phyloP scores from a whole-genome alignment of 2,329 filamentous ascomycete genomes.

The Fusarium duplospermum region DNA sequence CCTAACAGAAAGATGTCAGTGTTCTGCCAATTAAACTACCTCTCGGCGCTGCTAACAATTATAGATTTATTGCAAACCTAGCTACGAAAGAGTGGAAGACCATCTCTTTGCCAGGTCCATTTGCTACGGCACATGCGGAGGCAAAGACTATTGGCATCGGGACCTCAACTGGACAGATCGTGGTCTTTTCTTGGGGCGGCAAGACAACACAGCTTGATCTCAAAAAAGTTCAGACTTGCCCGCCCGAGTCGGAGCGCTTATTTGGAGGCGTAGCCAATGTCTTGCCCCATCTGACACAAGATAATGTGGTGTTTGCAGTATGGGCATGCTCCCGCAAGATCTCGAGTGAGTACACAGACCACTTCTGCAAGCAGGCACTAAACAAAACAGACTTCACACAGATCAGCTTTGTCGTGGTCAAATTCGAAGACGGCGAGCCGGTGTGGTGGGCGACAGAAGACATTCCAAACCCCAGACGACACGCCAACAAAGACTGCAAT shows the following conservation, averaged over 20 bases:
- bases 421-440: constrained; percentile 16
- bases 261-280: constrained; percentile 32
- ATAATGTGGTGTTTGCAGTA: constrained; percentile 31
- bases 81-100: constrained; percentile 25
- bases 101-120: constrained; percentile 33
- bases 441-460: constrained; percentile 12
- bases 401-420: constrained; percentile 16
- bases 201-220: constrained; percentile 30
- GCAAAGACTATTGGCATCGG: constrained; percentile 35
- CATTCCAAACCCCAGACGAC: constrained; percentile 24
- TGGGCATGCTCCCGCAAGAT: constrained; percentile 8
- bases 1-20: background rate
- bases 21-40: background rate
- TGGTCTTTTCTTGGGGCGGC: constrained; percentile 40
- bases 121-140: constrained; percentile 29
- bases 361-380: background rate
- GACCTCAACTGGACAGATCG: constrained; percentile 31
- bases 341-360: constrained; percentile 1
- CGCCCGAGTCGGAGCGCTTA: background rate
- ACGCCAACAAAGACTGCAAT: background rate
- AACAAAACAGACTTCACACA: constrained; percentile 3
- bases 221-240: background rate
- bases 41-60: background rate
- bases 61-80: constrained; percentile 41
- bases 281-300: constrained; percentile 35